Evolutionary conservation across 2,329 filamentous ascomycete genomes (phyloP), one percentile per base, ranked within the genome.

Genomic region (Xylaria sp.): DNA sequence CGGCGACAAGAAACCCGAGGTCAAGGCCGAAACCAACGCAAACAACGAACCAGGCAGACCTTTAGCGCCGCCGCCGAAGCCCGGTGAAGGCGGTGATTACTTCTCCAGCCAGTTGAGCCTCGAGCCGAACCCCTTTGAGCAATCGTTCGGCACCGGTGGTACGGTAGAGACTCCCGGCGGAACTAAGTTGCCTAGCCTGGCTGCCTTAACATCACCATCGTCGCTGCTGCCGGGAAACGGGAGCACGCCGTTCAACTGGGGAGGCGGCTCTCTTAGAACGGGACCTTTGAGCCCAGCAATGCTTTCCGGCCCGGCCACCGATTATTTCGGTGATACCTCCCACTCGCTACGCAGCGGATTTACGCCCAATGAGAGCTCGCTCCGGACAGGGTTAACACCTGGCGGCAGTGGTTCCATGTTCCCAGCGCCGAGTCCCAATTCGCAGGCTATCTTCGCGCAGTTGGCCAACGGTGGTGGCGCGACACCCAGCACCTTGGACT

Each of bases 391-490:
- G 66, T 83, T 98, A 74, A 98, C 96, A 63, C 96, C 96, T 58
- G 96, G 96, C 70, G 95, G 95, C 74, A 94, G 94, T 79, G 95
- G 94, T 76, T 97, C 94, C 75, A 98, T 98, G 94, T 98, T 98
- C 84, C 94, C 95, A 66, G 93, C 92, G 64, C 92, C 94, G 2
- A 97, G 92, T 79, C 94, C 94, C 44, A 97, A 93, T 79, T 93
- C 93, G 0, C 91, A 94, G 83, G 92, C 92, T 60, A 83, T 98
- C 7, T 93, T 94, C 81, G 91, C 91, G 70, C 91, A 92, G 74
- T 84, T 96, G 46, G 90, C 93, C 23, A 72, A 68, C 73, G 92
- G 89, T 78, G 93, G 93, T 73, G 92, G 91, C 65, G 92, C 94
- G 3, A 99, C 96, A 1, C 96, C 96, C 9, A 91, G 91, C 70